Conservation (phyloP, 148 eudicot species). For the Dianthus caryophyllus region DNA sequence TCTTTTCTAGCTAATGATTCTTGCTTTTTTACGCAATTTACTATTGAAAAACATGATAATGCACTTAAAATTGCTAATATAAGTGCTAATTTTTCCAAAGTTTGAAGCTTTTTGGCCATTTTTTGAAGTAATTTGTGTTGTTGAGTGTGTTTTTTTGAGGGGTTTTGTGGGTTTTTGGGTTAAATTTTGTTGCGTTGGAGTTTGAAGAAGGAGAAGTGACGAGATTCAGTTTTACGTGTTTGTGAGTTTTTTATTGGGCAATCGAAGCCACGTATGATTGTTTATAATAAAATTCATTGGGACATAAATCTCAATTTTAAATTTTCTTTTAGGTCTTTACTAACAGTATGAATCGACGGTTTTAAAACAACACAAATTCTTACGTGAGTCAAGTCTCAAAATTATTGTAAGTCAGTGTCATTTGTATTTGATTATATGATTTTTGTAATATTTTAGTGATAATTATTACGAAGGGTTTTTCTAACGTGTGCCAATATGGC, state of each 20-base stretch:
- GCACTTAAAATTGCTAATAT: conserved; percentile 20
- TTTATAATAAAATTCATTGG: background rate
- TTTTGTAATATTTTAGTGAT: no score
- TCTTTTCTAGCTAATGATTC: conserved; percentile 68
- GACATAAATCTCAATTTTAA: no score
- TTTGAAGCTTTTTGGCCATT: conserved; percentile 31
- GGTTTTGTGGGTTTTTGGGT: background rate
- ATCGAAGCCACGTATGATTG: conserved; percentile 21
- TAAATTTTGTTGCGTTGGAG: background rate
- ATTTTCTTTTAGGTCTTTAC: no score
- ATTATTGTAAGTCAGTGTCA: no score
- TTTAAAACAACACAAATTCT: no score
- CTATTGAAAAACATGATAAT: conserved; percentile 28
- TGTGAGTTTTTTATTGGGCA: conserved; percentile 43
- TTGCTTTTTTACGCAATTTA: conserved; percentile 52
- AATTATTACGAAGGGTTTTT: no score
- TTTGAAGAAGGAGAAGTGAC: background rate
- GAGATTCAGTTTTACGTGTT: conserved; percentile 38
- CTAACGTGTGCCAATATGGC: no score
- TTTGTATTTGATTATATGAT: no score
- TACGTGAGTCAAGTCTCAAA: no score
- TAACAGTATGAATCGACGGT: no score
- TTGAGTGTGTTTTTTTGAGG: conserved; percentile 1
- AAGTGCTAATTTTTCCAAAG: background rate
- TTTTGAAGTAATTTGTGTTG: background rate